These are phyloP conservation scores for Hibiscus trionum DNA, from an alignment of 345 rosid genomes.

Conservation along the genomic window DNA sequence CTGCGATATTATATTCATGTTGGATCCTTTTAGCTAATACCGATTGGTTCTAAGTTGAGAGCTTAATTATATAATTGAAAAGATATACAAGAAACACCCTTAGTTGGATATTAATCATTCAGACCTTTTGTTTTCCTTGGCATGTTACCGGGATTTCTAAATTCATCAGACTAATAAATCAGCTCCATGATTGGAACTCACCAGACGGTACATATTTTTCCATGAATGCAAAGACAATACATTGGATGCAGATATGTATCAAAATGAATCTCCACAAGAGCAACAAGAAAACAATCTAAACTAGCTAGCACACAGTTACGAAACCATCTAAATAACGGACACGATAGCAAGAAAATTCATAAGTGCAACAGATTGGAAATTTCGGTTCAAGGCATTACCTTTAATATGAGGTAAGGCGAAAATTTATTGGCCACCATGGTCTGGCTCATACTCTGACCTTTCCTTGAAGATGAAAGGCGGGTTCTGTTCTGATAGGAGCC, in stretches of 20 bases:
- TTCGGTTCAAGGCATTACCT: constrained; percentile 36
- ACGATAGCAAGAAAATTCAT: not conserved
- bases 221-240: too few relatives aligned
- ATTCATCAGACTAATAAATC: not conserved
- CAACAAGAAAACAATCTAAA: too few relatives aligned
- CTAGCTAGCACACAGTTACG: not conserved
- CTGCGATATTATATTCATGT: too few relatives aligned
- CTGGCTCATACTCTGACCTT: constrained; percentile 19
- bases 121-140: not conserved
- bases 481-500: constrained; percentile 19
- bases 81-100: not conserved
- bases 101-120: not conserved
- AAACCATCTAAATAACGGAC: not conserved
- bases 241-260: too few relatives aligned
- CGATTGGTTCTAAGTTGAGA: not conserved
- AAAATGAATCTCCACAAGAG: too few relatives aligned
- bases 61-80: not conserved
- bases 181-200: not conserved
- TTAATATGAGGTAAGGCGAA: constrained; percentile 14
- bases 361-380: not conserved
- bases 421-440: constrained; percentile 37
- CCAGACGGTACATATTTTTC: not conserved
- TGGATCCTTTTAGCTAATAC: not conserved
- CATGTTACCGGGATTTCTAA: not conserved
- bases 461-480: not conserved